Evolutionary conservation across 768 basidiomycete genomes (phyloP).

Genomic region (Suillus decipiens): DNA sequence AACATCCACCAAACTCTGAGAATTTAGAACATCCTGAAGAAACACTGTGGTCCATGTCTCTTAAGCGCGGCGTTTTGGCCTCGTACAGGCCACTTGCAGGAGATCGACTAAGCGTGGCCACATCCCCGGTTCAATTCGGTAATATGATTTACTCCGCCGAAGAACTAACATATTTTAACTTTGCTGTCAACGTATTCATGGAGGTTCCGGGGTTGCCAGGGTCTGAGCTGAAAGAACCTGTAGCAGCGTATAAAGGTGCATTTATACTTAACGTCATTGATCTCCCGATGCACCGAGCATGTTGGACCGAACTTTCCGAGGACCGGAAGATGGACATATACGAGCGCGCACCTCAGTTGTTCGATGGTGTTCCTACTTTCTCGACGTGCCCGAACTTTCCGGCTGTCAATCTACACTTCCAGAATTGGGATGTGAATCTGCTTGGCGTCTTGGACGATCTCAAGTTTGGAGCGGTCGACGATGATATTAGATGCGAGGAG

Average conservation of each 20-base stretch:
- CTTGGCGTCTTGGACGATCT: slow-evolving; percentile 18
- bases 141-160: slow-evolving; percentile 13
- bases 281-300: not conserved
- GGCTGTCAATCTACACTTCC: slow-evolving; percentile 17
- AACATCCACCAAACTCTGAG: not conserved
- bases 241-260: slow-evolving; percentile 28
- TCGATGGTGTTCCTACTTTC: not conserved
- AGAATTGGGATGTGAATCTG: slow-evolving; percentile 24
- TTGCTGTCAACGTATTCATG: slow-evolving; percentile 30
- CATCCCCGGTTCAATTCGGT: not conserved
- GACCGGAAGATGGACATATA: slow-evolving; percentile 10
- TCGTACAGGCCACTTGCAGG: slow-evolving; percentile 9
- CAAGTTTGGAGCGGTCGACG: not conserved
- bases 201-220: slow-evolving; percentile 6
- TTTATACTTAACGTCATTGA: slow-evolving; percentile 18
- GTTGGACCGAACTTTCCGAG: slow-evolving; percentile 18
- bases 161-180: slow-evolving; percentile 16
- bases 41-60: slow-evolving; percentile 19
- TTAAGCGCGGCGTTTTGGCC: slow-evolving; percentile 19
- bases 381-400: slow-evolving; percentile 12
- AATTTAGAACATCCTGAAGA: not conserved
- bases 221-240: not conserved
- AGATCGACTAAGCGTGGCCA: not conserved
- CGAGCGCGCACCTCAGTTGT: slow-evolving; percentile 7
- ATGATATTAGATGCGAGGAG: not conserved